Conservation (phyloP, 805 yeast genomes). For the Wickerhamomyces ciferrii region DNA sequence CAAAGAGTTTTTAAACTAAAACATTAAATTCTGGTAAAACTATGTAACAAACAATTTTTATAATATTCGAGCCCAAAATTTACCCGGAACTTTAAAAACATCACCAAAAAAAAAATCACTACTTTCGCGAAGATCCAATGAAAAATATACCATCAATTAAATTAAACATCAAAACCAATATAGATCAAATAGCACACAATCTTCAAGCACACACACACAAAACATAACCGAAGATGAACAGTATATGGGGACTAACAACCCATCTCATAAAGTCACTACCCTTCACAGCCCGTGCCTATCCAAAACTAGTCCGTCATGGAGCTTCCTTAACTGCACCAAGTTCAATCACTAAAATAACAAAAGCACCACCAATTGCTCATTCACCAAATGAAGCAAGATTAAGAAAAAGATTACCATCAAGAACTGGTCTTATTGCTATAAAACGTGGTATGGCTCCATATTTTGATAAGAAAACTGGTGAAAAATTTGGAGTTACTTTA, state of each 20-base stretch:
- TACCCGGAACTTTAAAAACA: too few relatives aligned
- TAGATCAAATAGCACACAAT: neutral
- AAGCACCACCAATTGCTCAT: conserved; percentile 52
- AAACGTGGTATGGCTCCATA: conserved; percentile 90
- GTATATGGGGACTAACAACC: neutral
- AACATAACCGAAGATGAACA: neutral
- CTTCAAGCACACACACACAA: too few relatives aligned
- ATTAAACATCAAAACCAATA: neutral
- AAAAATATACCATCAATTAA: too few relatives aligned
- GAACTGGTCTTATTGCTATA: conserved; percentile 82
- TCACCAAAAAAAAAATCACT: too few relatives aligned
- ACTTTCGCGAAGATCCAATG: too few relatives aligned
- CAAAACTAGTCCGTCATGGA: conserved; percentile 25
- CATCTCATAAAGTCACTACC: conserved; percentile 5
- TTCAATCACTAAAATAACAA: conserved; percentile 19
- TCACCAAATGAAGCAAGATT: conserved; percentile 64
- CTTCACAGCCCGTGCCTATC: conserved; percentile 11
- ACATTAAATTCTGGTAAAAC: too few relatives aligned
- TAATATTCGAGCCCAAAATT: too few relatives aligned
- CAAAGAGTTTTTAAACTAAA: too few relatives aligned
- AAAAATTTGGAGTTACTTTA: conserved; percentile 76
- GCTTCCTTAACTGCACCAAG: conserved; percentile 32
- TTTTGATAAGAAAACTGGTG: conserved; percentile 63
- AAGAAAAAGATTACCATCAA: conserved; percentile 64
- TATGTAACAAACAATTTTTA: too few relatives aligned